Evolutionary conservation across 2,329 filamentous ascomycete genomes (phyloP).

Genomic region (Ophiobolus disseminans): DNA sequence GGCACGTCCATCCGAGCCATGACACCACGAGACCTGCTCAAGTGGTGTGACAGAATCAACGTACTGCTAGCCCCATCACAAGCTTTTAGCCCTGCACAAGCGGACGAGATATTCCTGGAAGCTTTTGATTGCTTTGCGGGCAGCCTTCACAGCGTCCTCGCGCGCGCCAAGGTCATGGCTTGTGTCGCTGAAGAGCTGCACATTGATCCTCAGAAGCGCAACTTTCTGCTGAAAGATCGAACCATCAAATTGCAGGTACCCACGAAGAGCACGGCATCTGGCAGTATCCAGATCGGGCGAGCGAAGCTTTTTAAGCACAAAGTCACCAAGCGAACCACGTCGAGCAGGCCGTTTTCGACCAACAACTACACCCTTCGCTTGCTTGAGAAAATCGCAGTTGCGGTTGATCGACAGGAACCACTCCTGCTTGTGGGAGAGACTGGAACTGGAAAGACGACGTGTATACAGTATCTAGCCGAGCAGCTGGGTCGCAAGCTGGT

Average conservation of each 20-base stretch:
- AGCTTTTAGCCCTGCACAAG: slow-evolving; percentile 71
- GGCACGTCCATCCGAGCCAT: slow-evolving; percentile 66
- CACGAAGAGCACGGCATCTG: slow-evolving; percentile 32
- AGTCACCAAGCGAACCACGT: slow-evolving; percentile 48
- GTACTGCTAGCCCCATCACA: slow-evolving; percentile 68
- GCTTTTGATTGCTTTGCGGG: slow-evolving; percentile 91
- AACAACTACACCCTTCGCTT: slow-evolving; percentile 84
- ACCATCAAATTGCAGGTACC: slow-evolving; percentile 67
- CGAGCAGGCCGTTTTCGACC: slow-evolving; percentile 75
- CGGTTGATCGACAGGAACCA: slow-evolving; percentile 84
- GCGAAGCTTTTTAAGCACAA: slow-evolving; percentile 55
- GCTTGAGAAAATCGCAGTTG: slow-evolving; percentile 86
- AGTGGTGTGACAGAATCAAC: slow-evolving; percentile 83
- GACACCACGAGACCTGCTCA: slow-evolving; percentile 81
- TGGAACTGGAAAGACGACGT: slow-evolving; percentile 96
- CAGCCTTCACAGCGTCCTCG: slow-evolving; percentile 71
- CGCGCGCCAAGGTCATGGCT: slow-evolving; percentile 66
- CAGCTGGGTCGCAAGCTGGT: slow-evolving; percentile 85
- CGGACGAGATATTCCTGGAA: slow-evolving; percentile 91
- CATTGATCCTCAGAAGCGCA: slow-evolving; percentile 79
- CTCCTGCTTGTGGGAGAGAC: slow-evolving; percentile 97
- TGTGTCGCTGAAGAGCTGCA: slow-evolving; percentile 87
- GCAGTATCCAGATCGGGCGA: slow-evolving; percentile 48
- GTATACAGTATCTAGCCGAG: slow-evolving; percentile 89
- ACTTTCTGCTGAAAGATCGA: slow-evolving; percentile 77